Conservation (phyloP, 345 rosid genomes). For the Syzygium jambos region DNA sequence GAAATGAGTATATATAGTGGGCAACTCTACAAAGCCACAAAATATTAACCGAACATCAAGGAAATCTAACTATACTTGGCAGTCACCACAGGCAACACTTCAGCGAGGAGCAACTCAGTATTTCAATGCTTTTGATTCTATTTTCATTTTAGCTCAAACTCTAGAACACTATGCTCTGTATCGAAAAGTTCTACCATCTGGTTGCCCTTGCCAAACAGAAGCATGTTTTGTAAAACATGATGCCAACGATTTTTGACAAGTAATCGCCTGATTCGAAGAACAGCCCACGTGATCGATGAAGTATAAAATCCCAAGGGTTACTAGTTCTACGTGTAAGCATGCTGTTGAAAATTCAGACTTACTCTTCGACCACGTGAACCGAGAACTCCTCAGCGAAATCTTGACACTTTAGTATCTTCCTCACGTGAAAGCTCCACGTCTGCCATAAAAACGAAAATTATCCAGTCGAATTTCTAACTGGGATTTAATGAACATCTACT, state of each 20-base stretch:
- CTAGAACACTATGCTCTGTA: not conserved
- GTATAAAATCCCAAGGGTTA: not conserved
- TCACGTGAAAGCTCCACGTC: slow-evolving; percentile 23
- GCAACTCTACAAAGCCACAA: not conserved
- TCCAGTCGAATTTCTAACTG: not conserved
- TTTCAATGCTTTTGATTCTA: not conserved
- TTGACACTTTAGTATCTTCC: slow-evolving; percentile 9
- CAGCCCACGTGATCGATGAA: no score
- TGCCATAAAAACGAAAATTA: not conserved
- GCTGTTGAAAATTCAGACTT: not conserved
- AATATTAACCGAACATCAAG: not conserved
- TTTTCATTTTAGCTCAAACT: not conserved
- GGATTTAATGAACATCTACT: not conserved
- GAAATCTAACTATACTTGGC: not conserved
- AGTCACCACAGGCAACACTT: not conserved
- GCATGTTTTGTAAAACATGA: not conserved
- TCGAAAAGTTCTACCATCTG: not conserved
- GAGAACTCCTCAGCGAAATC: not conserved
- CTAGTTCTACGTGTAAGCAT: not conserved
- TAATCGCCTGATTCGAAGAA: no score
- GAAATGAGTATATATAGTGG: not conserved
- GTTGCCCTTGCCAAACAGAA: not conserved
- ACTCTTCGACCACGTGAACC: slow-evolving; percentile 22
- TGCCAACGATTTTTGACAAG: no score
- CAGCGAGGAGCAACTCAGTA: not conserved